phyloP scores from a whole-genome alignment of 371 early-diverging fungal genomes.

The Lichtheimia ramosa region DNA sequence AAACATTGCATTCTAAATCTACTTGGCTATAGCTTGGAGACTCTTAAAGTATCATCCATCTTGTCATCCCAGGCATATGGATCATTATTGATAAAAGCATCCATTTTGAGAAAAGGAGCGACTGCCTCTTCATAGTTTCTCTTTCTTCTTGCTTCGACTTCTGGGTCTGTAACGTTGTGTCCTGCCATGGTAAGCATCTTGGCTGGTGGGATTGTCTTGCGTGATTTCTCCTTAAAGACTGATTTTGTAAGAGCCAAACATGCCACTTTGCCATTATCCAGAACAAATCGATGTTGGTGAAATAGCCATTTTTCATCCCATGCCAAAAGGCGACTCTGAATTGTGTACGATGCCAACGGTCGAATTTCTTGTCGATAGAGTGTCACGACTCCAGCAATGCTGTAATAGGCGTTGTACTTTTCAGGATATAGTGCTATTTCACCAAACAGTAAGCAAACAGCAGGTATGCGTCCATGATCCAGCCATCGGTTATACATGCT shows the following conservation, averaged over 20 bases:
- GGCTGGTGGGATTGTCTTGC: slow-evolving; percentile 40
- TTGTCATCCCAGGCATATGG: too few species aligned
- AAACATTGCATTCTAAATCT: too few species aligned
- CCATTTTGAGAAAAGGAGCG: too few species aligned
- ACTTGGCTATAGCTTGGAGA: too few species aligned
- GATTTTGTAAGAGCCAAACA: slow-evolving; percentile 36
- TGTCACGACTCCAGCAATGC: slow-evolving; percentile 38
- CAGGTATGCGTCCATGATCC: slow-evolving; percentile 52
- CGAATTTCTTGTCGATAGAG: slow-evolving; percentile 56
- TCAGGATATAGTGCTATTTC: slow-evolving; percentile 38
- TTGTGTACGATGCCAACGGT: slow-evolving; percentile 47
- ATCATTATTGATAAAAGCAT: too few species aligned
- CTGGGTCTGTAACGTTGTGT: slow-evolving; percentile 21
- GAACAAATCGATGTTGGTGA: slow-evolving; percentile 39
- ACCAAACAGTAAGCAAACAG: slow-evolving; percentile 43
- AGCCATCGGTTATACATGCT: slow-evolving; percentile 55
- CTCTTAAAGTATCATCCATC: too few species aligned
- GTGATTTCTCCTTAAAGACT: slow-evolving; percentile 40
- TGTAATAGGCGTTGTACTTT: slow-evolving; percentile 23
- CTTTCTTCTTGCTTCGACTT: slow-evolving; percentile 25
- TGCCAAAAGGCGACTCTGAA: slow-evolving; percentile 52
- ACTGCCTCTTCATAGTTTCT: slow-evolving; percentile 21
- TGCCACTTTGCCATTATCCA: slow-evolving; percentile 16
- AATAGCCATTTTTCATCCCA: slow-evolving; percentile 62
- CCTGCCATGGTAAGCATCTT: slow-evolving; percentile 36